Base-by-base conservation (phyloP, 352 stramenopile species). In the Pythium periplocum region DNA sequence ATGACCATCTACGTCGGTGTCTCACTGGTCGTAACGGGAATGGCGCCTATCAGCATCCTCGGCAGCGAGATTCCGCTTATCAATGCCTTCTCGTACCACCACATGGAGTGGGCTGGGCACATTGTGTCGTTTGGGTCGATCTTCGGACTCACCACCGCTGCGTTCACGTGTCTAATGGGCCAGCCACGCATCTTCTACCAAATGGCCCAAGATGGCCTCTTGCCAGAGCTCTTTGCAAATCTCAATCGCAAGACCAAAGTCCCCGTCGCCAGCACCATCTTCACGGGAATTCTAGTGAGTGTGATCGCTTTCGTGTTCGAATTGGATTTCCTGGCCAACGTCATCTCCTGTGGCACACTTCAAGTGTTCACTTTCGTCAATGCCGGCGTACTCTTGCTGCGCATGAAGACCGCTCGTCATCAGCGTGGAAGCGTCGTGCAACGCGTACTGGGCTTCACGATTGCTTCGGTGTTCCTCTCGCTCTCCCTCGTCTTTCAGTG, bases 351-450 rank as follows among this genome's bases (percentile, higher is more conserved):
- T 41, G 90, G 88, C 36, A 97, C 84, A 6, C 62, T 96, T 0
- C 80, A 96, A 72, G 90, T 96, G 2, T 97, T 97, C 50, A 96
- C 87, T n/a, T 96, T 96, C 51, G 87, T 97, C 10, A 94, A 96
- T 66, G 86, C 88, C 34, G 90, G 88, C n/a, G 86, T 97, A 11
- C 65, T 97, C 35, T 53, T 96, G 10, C 48, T 96, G 34, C 79
- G 83, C 11, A 85, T 89, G 79, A 77, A 75, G 47, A 58, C 69
- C 8, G 69, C 53, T 44, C 51, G 17, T 1, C 48, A 59, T 61
- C 46, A 78, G 59, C 43, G 39, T 11, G 65, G 62, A 6, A 60
- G 61, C 11, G 78, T 92, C 9, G 57, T 75, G 8, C 59, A 61
- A 6, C 71, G 78, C 7, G 75, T 91, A 36, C 41, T 89, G 1